Conservation (phyloP, 1,139 yeast genomes). For the Sugiyamaella castrensis region DNA sequence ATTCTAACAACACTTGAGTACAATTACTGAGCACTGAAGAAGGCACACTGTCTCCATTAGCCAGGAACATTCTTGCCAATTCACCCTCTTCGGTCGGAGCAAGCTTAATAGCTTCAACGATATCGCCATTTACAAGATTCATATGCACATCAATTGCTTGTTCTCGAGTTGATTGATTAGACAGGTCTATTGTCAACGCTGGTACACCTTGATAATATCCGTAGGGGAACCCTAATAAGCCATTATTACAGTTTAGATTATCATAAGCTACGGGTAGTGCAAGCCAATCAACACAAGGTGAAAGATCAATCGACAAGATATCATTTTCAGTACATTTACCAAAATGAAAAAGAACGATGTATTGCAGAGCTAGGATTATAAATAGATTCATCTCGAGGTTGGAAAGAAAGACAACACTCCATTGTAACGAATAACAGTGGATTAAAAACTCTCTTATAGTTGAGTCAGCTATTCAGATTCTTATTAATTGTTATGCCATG, state of each 20-base stretch:
- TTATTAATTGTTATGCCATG: no score
- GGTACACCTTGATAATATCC: slow-evolving; percentile 8
- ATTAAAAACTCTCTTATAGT: background rate
- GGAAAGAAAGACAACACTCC: background rate
- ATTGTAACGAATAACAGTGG: background rate
- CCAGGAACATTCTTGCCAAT: slow-evolving; percentile 1
- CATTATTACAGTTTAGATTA: slow-evolving; percentile 6
- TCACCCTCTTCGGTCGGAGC: slow-evolving; percentile 11
- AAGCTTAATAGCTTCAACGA: slow-evolving; percentile 5
- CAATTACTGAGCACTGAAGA: slow-evolving; percentile 1
- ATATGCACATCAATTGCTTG: slow-evolving; percentile 8
- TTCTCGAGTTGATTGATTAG: background rate
- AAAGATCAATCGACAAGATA: slow-evolving; percentile 3
- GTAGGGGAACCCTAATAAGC: slow-evolving; percentile 8
- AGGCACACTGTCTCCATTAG: background rate
- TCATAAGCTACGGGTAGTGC: slow-evolving; percentile 5
- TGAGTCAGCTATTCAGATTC: no score
- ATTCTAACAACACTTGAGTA: slow-evolving; percentile 1
- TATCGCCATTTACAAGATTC: slow-evolving; percentile 6
- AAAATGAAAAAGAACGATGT: background rate
- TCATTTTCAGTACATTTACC: slow-evolving; percentile 1
- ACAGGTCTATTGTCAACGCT: slow-evolving; percentile 8
- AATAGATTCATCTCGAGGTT: background rate
- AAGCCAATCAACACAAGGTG: slow-evolving; percentile 11
- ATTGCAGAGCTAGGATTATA: no score